Conservation (phyloP, 1,284 basidiomycete genomes). For the Cystobasidium pallidum region DNA sequence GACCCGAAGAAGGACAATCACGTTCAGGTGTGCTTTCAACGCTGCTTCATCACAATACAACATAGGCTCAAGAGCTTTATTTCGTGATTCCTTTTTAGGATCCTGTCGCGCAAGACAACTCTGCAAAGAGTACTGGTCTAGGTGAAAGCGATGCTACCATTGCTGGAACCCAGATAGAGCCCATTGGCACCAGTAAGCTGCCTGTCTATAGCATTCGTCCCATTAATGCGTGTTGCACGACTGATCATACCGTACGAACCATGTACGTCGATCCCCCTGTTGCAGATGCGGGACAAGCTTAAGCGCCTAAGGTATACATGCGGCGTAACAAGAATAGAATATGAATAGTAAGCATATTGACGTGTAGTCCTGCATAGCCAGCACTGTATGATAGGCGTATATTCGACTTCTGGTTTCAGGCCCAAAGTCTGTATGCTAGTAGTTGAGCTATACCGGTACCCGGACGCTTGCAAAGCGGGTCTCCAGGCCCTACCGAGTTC, state of each 20-base stretch:
- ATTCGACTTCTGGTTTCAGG: neutral
- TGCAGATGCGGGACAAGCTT: no score
- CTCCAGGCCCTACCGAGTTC: constrained; percentile 16
- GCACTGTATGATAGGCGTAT: neutral
- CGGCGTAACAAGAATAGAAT: no score
- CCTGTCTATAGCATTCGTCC: no score
- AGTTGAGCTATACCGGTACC: no score
- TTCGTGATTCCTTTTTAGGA: neutral
- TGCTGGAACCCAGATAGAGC: constrained; percentile 28
- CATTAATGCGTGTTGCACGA: no score
- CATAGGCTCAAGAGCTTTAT: no score
- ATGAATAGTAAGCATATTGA: neutral
- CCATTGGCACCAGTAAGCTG: constrained; percentile 24
- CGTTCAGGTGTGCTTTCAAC: neutral
- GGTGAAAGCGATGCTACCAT: constrained; percentile 21
- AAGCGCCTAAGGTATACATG: no score
- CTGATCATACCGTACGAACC: no score
- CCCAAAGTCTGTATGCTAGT: neutral
- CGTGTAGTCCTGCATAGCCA: neutral
- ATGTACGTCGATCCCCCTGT: no score
- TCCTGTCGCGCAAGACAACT: neutral
- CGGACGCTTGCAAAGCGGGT: constrained; percentile 23
- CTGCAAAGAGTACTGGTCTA: constrained; percentile 8
- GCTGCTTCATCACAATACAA: neutral
- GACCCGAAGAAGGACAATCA: constrained; percentile 16